Evolutionary conservation across 1,139 yeast genomes (phyloP).

Genomic region (Debaryomyces sp.): DNA sequence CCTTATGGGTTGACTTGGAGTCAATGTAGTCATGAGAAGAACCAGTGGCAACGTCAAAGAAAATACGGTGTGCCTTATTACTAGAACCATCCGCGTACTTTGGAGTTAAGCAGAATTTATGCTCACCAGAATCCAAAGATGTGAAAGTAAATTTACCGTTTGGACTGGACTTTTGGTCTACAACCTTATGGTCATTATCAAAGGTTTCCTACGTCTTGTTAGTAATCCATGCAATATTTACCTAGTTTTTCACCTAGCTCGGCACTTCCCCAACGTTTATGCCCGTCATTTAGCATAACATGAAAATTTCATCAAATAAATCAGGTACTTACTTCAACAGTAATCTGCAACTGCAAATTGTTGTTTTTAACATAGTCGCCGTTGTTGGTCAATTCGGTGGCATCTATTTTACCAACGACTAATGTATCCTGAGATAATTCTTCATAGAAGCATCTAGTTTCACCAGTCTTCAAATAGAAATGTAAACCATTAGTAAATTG

Average conservation of each 20-base stretch:
- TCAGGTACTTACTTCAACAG: constrained; percentile 36
- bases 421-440: constrained; percentile 46
- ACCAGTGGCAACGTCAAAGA: constrained; percentile 51
- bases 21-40: constrained; percentile 51
- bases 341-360: constrained; percentile 40
- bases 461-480: constrained; percentile 49
- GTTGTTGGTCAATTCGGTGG: constrained; percentile 38
- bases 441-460: constrained; percentile 50
- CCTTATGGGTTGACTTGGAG: constrained; percentile 48
- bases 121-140: constrained; percentile 49
- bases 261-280: neutral
- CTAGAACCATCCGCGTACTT: constrained; percentile 39
- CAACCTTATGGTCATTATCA: constrained; percentile 49
- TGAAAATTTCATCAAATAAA: neutral
- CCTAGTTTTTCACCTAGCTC: neutral
- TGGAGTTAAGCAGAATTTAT: constrained; percentile 51
- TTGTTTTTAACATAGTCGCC: constrained; percentile 33
- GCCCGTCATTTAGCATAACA: neutral
- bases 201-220: constrained; percentile 42
- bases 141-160: constrained; percentile 47
- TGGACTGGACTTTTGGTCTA: constrained; percentile 41
- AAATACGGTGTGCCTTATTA: constrained; percentile 42
- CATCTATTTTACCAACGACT: constrained; percentile 49
- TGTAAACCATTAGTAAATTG: constrained; percentile 38
- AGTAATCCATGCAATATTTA: constrained; percentile 13